Evolutionary conservation across 768 basidiomycete genomes (phyloP), one percentile per base, ranked within the genome.

Genomic region (Termitomyces sp.): DNA sequence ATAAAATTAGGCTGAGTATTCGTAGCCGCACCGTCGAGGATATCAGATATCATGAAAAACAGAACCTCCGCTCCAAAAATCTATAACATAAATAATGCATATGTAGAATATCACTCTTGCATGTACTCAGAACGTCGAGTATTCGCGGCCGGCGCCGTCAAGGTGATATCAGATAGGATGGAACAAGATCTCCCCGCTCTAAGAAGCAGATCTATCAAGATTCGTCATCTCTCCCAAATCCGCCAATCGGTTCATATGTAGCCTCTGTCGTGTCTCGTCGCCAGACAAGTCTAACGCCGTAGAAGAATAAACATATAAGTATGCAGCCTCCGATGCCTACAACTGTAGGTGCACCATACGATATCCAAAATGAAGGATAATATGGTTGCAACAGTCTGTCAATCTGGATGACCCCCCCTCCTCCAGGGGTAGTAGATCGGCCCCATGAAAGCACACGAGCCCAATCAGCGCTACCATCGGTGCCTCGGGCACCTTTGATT

Each of bases 221-320:
- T 54, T 83, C 79, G 53, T 81, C 83, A 40, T 83, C 81, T 45
- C 73, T 73, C 33, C 77, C 80, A 67, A 89, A 91, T 33, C 93
- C 91, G 43, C 93, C 94, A 35, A 89, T 71, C 22, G 94, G 93
- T 67, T 96, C 94, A 68, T 92, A 97, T 35, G 91, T 94, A 33
- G 91, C 88, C 68, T 93, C 89, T 31, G 84, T 88, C 52, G 82
- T 82, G 66, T 91, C 90, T 63, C 77, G 70, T 58, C 77, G 76
- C 91, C 91, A 94, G 49, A 91, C 66, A 51, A 74, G 70, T 54
- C 83, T 74, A 20, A 89, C 84, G n/a, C 78, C 85, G 65, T 83
- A 83, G 70, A 92, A 89, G 68, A 94, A 88, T 10, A 72, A 64
- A 57, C 82, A 78, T 57, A 93, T 89, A 10, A 82, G 57, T 27